phyloP scores from a whole-genome alignment of 495 filamentous ascomycete species.

The Cercophora newfieldiana region DNA sequence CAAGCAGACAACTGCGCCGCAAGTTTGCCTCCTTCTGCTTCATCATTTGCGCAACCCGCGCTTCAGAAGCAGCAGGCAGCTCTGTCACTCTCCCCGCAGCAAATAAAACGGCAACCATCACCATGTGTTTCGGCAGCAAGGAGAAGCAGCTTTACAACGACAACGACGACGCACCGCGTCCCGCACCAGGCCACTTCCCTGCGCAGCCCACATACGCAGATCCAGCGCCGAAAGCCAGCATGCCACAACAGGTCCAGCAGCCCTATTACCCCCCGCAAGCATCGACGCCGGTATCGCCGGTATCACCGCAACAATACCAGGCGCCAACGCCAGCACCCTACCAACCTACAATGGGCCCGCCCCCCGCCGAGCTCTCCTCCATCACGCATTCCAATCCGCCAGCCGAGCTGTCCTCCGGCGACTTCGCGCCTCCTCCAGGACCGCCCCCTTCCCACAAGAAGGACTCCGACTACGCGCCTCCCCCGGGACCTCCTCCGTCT shows the following conservation, averaged over 20 bases:
- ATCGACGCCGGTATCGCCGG: neutral
- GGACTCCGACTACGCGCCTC: constrained; percentile 22
- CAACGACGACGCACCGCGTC: constrained; percentile 31
- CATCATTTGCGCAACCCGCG: neutral
- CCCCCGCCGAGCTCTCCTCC: constrained; percentile 11
- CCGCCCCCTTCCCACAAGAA: constrained; percentile 37
- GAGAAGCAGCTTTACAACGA: constrained; percentile 33
- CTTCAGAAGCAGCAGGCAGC: neutral
- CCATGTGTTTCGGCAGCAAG: constrained; percentile 49
- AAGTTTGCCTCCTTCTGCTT: neutral
- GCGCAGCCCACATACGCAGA: constrained; percentile 31
- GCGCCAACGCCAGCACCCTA: constrained; percentile 18
- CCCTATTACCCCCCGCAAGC: constrained; percentile 5
- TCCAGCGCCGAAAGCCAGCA: constrained; percentile 14
- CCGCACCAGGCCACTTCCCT: constrained; percentile 21
- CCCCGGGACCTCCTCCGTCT: constrained; percentile 22
- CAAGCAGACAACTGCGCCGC: neutral
- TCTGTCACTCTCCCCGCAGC: neutral
- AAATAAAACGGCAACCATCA: neutral
- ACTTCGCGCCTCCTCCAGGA: constrained; percentile 32
- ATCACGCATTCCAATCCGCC: constrained; percentile 6
- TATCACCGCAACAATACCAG: constrained; percentile 3
- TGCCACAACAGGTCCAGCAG: constrained; percentile 14
- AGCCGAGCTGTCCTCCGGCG: constrained; percentile 1
- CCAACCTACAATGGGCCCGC: constrained; percentile 5